Conservation (phyloP, 495 filamentous ascomycete genomes). For the Penicillium bialowiezense region DNA sequence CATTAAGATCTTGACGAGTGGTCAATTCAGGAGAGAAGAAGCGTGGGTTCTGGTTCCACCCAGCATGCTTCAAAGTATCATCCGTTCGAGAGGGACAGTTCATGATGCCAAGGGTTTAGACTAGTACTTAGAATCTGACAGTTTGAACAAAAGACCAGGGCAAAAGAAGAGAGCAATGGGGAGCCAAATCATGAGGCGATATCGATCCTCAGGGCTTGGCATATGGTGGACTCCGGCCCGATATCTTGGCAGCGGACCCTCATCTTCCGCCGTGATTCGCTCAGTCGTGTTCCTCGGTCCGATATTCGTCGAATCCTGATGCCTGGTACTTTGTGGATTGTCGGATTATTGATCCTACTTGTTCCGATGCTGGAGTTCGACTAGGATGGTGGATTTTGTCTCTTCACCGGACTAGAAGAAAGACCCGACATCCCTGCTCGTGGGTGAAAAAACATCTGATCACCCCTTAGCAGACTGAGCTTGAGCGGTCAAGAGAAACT, state of each 20-base stretch:
- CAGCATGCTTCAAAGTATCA: slow-evolving; percentile 43
- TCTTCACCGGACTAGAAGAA: neutral
- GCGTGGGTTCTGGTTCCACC: slow-evolving; percentile 54
- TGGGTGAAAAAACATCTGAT: too few relatives aligned
- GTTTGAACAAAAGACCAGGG: neutral
- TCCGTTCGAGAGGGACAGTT: slow-evolving; percentile 57
- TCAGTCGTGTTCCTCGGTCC: neutral
- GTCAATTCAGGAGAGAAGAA: slow-evolving; percentile 51
- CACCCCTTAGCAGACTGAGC: too few relatives aligned
- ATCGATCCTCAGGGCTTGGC: slow-evolving; percentile 11
- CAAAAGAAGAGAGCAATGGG: neutral
- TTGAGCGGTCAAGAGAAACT: too few relatives aligned
- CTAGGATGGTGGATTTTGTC: neutral
- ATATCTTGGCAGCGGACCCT: slow-evolving; percentile 9
- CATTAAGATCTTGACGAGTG: slow-evolving; percentile 58
- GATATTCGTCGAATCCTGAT: neutral
- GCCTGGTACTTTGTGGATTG: neutral
- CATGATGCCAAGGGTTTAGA: slow-evolving; percentile 33
- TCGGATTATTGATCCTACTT: neutral
- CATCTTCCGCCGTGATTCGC: neutral
- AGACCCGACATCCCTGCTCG: neutral
- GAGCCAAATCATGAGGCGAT: slow-evolving; percentile 2
- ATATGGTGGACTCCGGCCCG: slow-evolving; percentile 7
- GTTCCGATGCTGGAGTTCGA: neutral
- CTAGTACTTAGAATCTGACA: neutral